phyloP scores from a whole-genome alignment of 257 asterid genomes.

The Solanum bukasovii region DNA sequence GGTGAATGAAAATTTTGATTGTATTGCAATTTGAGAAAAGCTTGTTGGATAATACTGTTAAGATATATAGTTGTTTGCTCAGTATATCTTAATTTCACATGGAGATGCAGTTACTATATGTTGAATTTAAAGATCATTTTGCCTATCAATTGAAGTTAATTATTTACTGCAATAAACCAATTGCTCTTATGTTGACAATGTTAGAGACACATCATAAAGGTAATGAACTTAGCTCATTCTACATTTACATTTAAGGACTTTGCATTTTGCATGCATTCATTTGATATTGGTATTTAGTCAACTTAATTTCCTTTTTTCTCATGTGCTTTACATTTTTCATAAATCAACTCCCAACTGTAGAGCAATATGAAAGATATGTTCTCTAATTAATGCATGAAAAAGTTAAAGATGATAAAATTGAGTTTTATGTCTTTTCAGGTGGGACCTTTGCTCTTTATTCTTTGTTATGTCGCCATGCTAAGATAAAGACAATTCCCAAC shows the following conservation, averaged over 20 bases:
- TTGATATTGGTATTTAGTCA: background rate
- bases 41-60: background rate
- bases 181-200: background rate
- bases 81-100: background rate
- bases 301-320: background rate
- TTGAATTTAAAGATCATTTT: background rate
- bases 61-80: background rate
- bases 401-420: background rate
- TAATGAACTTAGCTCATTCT: background rate
- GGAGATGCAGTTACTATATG: background rate
- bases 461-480: conserved; percentile 91
- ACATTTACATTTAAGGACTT: background rate
- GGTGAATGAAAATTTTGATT: background rate
- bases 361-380: background rate
- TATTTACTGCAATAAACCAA: background rate
- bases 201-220: background rate
- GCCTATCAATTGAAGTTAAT: background rate
- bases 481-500: conserved; percentile 77
- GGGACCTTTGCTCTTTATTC: conserved; percentile 98
- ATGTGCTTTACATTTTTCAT: background rate
- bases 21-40: background rate
- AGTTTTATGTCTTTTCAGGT: conserved; percentile 22
- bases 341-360: background rate
- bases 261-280: background rate
- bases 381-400: background rate